Percentiles rank a stretch among this genome's conserved stretches.
Evolutionary conservation across 352 stramenopile species (phyloP).

Genomic region (Pythium pyrilobum): DNA sequence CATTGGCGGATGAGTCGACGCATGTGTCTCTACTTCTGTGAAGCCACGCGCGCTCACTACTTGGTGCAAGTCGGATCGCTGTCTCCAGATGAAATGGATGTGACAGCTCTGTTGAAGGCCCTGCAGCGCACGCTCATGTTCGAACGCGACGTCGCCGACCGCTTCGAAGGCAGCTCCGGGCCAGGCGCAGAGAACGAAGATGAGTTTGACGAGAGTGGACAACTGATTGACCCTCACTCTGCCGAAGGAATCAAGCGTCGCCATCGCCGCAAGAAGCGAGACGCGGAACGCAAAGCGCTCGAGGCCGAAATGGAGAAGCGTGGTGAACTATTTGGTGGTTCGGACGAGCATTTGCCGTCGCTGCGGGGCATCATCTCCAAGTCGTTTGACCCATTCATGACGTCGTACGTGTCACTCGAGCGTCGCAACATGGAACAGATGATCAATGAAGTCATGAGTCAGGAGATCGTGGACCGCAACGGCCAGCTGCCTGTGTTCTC

Average conservation of each 20-base stretch:
- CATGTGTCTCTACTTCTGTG: constrained; percentile 92
- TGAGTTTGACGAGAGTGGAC: constrained; percentile 66
- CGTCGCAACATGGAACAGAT: constrained; percentile 95
- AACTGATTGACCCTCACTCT: constrained; percentile 67
- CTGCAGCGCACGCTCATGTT: constrained; percentile 77
- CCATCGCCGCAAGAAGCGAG: constrained; percentile 69
- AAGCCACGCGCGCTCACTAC: constrained; percentile 72
- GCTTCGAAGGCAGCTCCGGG: constrained; percentile 49
- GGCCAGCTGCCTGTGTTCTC: constrained; percentile 95
- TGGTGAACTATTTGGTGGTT: constrained; percentile 28
- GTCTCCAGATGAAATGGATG: constrained; percentile 70
- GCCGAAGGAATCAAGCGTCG: constrained; percentile 72
- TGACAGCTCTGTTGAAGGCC: constrained; percentile 62
- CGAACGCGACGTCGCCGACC: constrained; percentile 60
- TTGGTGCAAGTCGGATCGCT: constrained; percentile 58
- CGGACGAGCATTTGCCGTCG: constrained; percentile 48
- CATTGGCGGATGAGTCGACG: constrained; percentile 95
- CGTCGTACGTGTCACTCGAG: constrained; percentile 95
- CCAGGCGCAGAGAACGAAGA: constrained; percentile 41
- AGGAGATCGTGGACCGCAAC: constrained; percentile 93
- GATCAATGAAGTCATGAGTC: constrained; percentile 86
- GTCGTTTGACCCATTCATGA: constrained; percentile 98
- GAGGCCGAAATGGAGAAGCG: constrained; percentile 63
- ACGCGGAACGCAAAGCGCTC: constrained; percentile 57
- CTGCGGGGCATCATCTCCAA: constrained; percentile 85